These are phyloP conservation scores for Talaromyces piceae DNA, from an alignment of 2,329 filamentous ascomycete species.

Conservation along the genomic window DNA sequence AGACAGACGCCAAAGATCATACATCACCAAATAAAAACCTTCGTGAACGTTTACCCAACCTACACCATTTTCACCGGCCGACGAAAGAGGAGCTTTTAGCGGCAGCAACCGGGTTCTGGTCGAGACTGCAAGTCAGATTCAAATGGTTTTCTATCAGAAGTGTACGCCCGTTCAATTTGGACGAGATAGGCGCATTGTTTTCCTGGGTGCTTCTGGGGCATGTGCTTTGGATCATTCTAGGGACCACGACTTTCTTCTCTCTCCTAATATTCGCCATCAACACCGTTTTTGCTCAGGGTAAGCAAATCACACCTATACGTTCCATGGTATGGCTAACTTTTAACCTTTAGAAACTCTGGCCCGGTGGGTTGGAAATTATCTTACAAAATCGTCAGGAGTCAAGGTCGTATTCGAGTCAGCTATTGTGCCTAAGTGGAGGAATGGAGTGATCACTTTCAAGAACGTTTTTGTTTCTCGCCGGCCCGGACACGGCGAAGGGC, in stretches of 20 bases:
- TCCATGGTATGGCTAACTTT: neutral
- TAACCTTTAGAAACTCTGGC: conserved; percentile 75
- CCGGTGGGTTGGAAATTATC: conserved; percentile 87
- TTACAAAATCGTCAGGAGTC: conserved; percentile 86
- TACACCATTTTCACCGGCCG: conserved; percentile 62
- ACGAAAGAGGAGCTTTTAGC: conserved; percentile 89
- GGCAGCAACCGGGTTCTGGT: conserved; percentile 88
- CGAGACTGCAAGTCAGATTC: conserved; percentile 80
- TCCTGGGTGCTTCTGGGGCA: conserved; percentile 95
- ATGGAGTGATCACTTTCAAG: conserved; percentile 90
- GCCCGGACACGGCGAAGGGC: conserved; percentile 71
- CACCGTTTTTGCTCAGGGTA: conserved; percentile 89
- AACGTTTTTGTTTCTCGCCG: conserved; percentile 93
- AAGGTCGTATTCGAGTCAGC: conserved; percentile 96
- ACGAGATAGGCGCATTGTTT: conserved; percentile 91
- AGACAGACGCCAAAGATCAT: conserved; percentile 12
- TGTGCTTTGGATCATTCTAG: conserved; percentile 89
- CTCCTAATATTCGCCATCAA: conserved; percentile 86
- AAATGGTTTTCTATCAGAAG: conserved; percentile 98
- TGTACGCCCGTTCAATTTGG: conserved; percentile 85
- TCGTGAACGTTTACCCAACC: conserved; percentile 57
- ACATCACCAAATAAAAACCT: conserved; percentile 34
- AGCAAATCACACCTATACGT: conserved; percentile 17
- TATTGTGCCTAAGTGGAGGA: conserved; percentile 91
- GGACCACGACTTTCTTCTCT: conserved; percentile 95